Conservation (phyloP, 73 alveolate species). For the Stentor roeselii region DNA sequence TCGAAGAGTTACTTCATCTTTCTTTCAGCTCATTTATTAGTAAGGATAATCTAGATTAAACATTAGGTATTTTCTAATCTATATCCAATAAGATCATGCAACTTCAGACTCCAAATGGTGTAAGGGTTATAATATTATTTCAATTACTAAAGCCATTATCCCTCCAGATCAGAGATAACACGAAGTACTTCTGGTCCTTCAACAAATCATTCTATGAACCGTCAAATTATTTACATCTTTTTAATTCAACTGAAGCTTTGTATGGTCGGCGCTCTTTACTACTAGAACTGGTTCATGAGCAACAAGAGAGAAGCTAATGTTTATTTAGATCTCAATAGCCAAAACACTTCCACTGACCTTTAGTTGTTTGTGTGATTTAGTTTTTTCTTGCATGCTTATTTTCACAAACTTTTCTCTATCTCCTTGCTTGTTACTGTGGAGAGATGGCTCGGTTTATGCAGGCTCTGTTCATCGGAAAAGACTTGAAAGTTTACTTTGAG, state of each 20-base stretch:
- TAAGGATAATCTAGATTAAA: too few relatives aligned
- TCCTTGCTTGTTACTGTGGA: constrained; percentile 87
- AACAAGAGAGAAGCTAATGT: neutral
- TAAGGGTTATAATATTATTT: too few relatives aligned
- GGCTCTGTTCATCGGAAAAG: constrained; percentile 78
- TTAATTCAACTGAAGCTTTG: constrained; percentile 51
- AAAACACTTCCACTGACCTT: neutral
- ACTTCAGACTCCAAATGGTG: too few relatives aligned
- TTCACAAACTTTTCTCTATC: constrained; percentile 75
- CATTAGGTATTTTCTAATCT: too few relatives aligned
- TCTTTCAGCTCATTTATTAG: too few relatives aligned
- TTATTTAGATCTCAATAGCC: constrained; percentile 24
- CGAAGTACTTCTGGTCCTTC: constrained; percentile 36
- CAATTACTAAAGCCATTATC: too few relatives aligned
- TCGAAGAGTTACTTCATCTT: too few relatives aligned
- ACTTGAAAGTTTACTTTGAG: constrained; percentile 69
- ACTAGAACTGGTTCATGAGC: constrained; percentile 48
- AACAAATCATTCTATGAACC: constrained; percentile 53
- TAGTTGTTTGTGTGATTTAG: neutral
- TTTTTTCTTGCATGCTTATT: neutral
- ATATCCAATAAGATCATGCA: too few relatives aligned
- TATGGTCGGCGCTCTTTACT: constrained; percentile 48
- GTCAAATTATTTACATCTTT: constrained; percentile 57
- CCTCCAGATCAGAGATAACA: too few relatives aligned
- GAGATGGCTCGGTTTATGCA: constrained; percentile 76